Evolutionary conservation across 805 yeast genomes (phyloP), one percentile per base, ranked within the genome.

Genomic region (Blastobotrys robertii): DNA sequence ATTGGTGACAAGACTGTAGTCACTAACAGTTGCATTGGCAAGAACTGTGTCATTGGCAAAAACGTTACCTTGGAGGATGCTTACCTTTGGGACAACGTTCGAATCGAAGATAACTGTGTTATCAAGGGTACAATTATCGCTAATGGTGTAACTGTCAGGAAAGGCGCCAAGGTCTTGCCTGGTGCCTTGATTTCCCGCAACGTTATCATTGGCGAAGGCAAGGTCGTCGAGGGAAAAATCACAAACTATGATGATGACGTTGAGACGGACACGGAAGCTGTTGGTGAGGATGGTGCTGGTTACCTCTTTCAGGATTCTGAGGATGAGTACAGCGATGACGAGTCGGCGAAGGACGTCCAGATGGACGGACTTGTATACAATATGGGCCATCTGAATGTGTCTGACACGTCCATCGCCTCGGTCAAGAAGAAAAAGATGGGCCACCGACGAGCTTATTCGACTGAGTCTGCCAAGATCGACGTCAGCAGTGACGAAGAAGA

Each of bases 31-130:
- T 83, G 84, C 2, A 77, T 92, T 58, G 98, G 98, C 5, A 77
- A 90, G 50, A 73, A 81, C 48, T 88, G 96, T 64, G 73, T 66
- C 43, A 85, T 92, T 53, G 97, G 97, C 28, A 72, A 77, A 41
- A 79, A 84, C 53, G 92, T 82, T 16, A 61, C 50, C 2, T 77
- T 92, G 37, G 72, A 67, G 38, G 79, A 84, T 55, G 79, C 95
- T 13, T 88, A 84, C 57, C 74, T 92, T 37, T 90, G 96, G 95
- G 94, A 86, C 53, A 76, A 84, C 49, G 80, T 84, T 0, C 63
- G 66, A 2, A 77, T 92, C 48, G 84, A 74, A 42, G 90, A 86
- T 58, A 71, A 77, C 39, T 69, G 75, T 16, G 62, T 57, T 1
- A 62, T 90, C 10, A 68, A 68, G 38, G 75, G 77, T 52, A 70